Evolutionary conservation across 441 rosid species (phyloP), one percentile per base, ranked within the genome.

Genomic region (Populus hybrid): DNA sequence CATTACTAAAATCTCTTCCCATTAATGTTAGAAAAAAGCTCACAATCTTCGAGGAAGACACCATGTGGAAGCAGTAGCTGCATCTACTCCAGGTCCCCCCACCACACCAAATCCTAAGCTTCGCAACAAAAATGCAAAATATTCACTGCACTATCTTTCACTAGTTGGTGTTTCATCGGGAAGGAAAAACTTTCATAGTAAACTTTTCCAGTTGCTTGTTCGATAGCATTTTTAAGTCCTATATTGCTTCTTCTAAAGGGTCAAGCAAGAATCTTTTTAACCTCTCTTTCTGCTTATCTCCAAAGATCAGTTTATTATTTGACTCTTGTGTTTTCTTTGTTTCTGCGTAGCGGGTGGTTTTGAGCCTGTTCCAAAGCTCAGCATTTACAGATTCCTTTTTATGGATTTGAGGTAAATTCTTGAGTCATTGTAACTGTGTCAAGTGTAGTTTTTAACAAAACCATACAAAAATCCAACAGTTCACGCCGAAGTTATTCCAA

Each of bases 51-150:
- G 40, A 72, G 75, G 78, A 69, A 78, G 70, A 69, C 57, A 38
- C 69, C 88, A 75, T 73, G 81, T 70, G 79, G 79, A 72, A 42
- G 75, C 78, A 77, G 68, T 81, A 72, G 78, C 66, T 79, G 63
- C 80, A 77, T 80, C 79, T 18, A 73, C 63, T 67, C 73, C 71
- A 72, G 71, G 72, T 68, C 74, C 64, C 82, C 73, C 73, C 35
- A 69, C 46, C 38, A 34, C 9, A 32, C 69, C 24, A 67, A 61
- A 2, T 70, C 50, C 67, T 26, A 50, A 54, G 42, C 40, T 69
- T 69, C 78, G n/a, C 69, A 73, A 69, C 67, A 6, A 72, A 77
- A 42, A 35, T 4, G 67, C 2, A 18, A 69, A n/a, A 66, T 21
- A 6, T 24, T 7, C 14, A 12, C 24, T 7, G 28, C 68, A 74